These are phyloP conservation scores for Ogataea philodendri DNA, from an alignment of 805 yeast genomes.

Conservation along the genomic window DNA sequence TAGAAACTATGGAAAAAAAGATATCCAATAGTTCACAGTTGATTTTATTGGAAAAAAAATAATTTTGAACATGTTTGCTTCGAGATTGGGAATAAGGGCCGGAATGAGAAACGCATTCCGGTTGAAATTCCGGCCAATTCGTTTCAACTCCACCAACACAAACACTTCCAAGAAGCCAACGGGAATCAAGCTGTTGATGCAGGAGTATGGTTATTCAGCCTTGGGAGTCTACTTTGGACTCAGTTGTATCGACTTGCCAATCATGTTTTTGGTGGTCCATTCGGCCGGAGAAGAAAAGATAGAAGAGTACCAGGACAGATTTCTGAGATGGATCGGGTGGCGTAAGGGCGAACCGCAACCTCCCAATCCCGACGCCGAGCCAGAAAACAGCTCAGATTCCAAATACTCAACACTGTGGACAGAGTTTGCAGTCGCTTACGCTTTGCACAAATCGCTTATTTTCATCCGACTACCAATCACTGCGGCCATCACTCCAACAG, in stretches of 20 bases:
- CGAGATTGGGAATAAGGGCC: slow-evolving; percentile 5
- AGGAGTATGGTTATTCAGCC: slow-evolving; percentile 90
- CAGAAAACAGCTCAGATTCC: slow-evolving; percentile 20
- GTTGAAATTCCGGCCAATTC: slow-evolving; percentile 2
- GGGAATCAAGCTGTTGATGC: slow-evolving; percentile 63
- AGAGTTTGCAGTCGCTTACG: slow-evolving; percentile 88
- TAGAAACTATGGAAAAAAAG: no score
- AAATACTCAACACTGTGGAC: slow-evolving; percentile 55
- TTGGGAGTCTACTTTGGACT: slow-evolving; percentile 77
- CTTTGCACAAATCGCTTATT: slow-evolving; percentile 83
- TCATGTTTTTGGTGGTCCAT: slow-evolving; percentile 81
- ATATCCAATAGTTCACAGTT: no score
- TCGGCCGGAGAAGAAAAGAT: slow-evolving; percentile 83
- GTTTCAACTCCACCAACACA: slow-evolving; percentile 22
- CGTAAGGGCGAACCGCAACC: slow-evolving; percentile 11
- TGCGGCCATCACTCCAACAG: slow-evolving; percentile 85
- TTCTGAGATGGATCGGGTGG: slow-evolving; percentile 61
- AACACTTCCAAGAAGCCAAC: slow-evolving; percentile 33
- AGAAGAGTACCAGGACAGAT: slow-evolving; percentile 58
- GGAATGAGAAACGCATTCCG: neutral
- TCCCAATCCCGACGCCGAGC: slow-evolving; percentile 25
- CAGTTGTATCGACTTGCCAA: slow-evolving; percentile 75
- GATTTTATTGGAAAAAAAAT: neutral
- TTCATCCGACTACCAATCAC: slow-evolving; percentile 85
- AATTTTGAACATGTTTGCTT: slow-evolving; percentile 2